Conservation (phyloP, 2,329 filamentous ascomycete genomes). For the Penicillium sp. region DNA sequence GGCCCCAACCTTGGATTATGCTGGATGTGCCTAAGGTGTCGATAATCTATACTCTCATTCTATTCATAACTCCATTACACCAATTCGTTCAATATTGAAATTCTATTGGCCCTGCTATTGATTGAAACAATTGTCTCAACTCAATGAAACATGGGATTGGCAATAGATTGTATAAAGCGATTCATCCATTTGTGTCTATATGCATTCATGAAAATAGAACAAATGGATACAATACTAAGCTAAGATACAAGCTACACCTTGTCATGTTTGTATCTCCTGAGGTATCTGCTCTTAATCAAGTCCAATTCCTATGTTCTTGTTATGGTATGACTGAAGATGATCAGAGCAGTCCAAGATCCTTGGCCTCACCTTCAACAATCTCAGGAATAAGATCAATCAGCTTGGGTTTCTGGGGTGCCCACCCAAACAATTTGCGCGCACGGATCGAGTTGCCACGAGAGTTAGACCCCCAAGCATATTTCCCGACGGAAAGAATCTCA, state of each 20-base stretch:
- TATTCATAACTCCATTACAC: not conserved
- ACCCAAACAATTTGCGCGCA: slow-evolving; percentile 40
- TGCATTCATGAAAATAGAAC: not conserved
- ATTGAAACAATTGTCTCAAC: not conserved
- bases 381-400: slow-evolving; percentile 56
- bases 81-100: not conserved
- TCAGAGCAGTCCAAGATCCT: slow-evolving; percentile 33
- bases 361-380: slow-evolving; percentile 53
- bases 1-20: slow-evolving; percentile 8
- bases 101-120: not conserved
- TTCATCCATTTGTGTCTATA: not conserved
- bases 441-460: slow-evolving; percentile 39
- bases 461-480: slow-evolving; percentile 41
- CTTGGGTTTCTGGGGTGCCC: slow-evolving; percentile 43
- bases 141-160: not conserved
- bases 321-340: not conserved
- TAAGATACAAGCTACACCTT: not conserved
- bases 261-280: not conserved
- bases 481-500: slow-evolving; percentile 43
- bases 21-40: slow-evolving; percentile 20
- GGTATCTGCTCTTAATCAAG: not conserved
- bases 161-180: not conserved
- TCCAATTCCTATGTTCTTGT: not conserved
- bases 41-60: not conserved
- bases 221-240: not conserved